Base-by-base conservation (phyloP, 148 eudicot species). In the Camellia granthamiana region DNA sequence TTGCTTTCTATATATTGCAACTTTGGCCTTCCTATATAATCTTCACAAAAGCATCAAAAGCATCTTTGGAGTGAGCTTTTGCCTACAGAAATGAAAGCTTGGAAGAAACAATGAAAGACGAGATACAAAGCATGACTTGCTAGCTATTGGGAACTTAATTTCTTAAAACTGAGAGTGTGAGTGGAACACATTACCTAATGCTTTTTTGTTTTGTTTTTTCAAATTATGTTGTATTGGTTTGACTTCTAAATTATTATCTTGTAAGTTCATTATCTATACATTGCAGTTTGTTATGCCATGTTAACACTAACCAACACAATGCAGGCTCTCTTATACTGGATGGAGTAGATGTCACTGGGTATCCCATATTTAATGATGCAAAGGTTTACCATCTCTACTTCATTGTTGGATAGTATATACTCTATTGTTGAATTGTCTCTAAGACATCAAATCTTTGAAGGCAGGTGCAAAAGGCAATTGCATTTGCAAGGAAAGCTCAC, bases 401-500 rank as follows among this genome's bases (percentile, higher is more conserved):
- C 58, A 77, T 55, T 77, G 67, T 74, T 77, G 46, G n/a, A 38
- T 49, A 54, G 47, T 51, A 10, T 46, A 14, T 70, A 4, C 6
- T 55, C 21, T 62, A 78, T 75, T 77, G n/a, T 64, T 59, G 23
- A 81, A 76, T 64, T 80, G 75, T 73, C 82, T 44, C 84, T 83
- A 83, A 87, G 84, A 77, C 78, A 42, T 61, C 61, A 58, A 74
- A 49, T 82, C 65, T 89, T 78, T 88, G 87, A 83, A 90, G 86
- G 87, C 89, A 95, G 98, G 98, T 95, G 84, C 94, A 91, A 56
- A 90, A 88, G 87, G 98, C 98, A 56, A 84, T 95, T 79, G 89
- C 87, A 75, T 95, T 95, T 84, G 98, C 98, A 30, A 91, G 81
- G 88, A 89, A 87, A 84, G 97, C 98, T 81, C 98, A 95, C 80